phyloP scores from a whole-genome alignment of 345 rosid genomes.

The Sonneratia caseolaris region DNA sequence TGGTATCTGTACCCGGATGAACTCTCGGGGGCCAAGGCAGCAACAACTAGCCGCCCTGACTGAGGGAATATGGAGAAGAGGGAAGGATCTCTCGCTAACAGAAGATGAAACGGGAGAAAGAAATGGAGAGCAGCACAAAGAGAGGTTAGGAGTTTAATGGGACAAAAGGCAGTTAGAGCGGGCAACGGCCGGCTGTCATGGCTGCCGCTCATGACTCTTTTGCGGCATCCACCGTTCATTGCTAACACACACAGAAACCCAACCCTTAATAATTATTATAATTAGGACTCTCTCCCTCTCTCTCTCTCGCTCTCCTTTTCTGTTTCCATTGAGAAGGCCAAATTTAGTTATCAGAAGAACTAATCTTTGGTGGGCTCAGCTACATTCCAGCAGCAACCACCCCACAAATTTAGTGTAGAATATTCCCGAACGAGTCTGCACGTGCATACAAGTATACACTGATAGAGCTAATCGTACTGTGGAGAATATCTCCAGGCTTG shows the following conservation, averaged over 20 bases:
- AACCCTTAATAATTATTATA: not conserved
- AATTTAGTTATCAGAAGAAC: not conserved
- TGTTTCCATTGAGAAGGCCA: not conserved
- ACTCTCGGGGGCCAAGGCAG: constrained; percentile 3
- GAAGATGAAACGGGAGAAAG: not conserved
- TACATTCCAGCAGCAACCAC: not conserved
- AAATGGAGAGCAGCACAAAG: not conserved
- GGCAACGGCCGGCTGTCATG: not conserved
- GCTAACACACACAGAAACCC: not conserved
- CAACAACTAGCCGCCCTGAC: not conserved
- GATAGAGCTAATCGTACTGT: too few relatives aligned
- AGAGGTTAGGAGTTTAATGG: not conserved
- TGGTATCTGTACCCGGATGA: not conserved
- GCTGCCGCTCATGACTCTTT: not conserved
- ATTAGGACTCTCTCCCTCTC: not conserved
- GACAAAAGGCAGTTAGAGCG: not conserved
- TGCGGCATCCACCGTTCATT: not conserved
- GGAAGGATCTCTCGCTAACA: too few relatives aligned
- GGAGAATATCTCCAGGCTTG: too few relatives aligned
- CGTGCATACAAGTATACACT: too few relatives aligned
- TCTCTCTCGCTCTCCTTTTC: not conserved
- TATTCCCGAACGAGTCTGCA: not conserved
- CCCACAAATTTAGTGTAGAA: not conserved
- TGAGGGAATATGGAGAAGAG: too few relatives aligned
- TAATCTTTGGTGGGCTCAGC: not conserved